Conservation (phyloP, 75 land plant species). For the Picea glauca region DNA sequence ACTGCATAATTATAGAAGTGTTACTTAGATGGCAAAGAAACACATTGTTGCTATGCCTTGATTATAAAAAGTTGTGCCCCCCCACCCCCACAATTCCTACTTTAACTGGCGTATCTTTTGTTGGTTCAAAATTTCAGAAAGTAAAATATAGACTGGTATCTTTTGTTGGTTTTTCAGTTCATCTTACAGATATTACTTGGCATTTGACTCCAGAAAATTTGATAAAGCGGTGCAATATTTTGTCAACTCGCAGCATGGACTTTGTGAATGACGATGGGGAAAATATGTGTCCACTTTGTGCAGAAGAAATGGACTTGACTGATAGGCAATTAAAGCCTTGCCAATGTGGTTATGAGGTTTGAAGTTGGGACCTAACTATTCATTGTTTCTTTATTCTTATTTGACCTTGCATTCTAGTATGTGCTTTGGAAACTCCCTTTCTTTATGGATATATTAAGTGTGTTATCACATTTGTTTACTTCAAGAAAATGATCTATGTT, state of each 20-base stretch:
- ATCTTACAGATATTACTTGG: neutral
- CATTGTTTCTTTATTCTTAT: no score
- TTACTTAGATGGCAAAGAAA: no score
- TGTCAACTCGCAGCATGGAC: neutral
- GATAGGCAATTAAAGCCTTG: slow-evolving; percentile 91
- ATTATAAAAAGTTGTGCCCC: neutral
- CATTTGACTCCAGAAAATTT: neutral
- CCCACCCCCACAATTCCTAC: neutral
- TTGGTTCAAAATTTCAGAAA: neutral
- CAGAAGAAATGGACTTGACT: slow-evolving; percentile 89
- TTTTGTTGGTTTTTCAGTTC: neutral
- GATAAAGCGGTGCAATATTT: neutral
- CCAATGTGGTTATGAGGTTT: slow-evolving; percentile 89
- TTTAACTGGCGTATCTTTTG: neutral
- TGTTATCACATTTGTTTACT: no score
- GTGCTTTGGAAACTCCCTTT: no score
- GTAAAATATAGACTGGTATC: no score
- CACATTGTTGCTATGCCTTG: neutral
- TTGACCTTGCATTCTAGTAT: no score
- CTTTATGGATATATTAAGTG: no score
- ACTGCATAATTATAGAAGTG: no score
- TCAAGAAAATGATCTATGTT: no score
- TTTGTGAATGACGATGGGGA: slow-evolving; percentile 66
- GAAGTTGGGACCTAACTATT: neutral
- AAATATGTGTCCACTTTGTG: slow-evolving; percentile 70